Base-by-base conservation (phyloP, 116 monocot genomes). In the Cymodocea nodosa region DNA sequence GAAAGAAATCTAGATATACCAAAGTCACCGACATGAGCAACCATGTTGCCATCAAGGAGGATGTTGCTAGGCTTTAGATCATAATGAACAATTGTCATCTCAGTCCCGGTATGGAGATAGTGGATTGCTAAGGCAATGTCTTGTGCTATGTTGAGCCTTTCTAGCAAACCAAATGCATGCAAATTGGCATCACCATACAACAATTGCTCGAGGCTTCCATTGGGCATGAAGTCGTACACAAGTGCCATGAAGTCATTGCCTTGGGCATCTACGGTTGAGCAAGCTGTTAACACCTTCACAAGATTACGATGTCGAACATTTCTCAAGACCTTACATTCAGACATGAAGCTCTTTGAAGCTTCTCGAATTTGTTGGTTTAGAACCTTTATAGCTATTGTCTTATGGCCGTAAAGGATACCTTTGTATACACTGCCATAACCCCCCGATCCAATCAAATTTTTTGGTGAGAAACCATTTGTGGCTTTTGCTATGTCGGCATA, bases 221-320 rank as follows among this genome's bases (percentile, higher is more conserved):
- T 77, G 2, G 77, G 73, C 68, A 77, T 77, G 64, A 35, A 76
- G 16, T 76, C 60, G 35, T 65, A 63, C 16, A 76, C 55, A 1
- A 76, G 49, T 4, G 76, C 76, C 50, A 57, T 76, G 70, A 76
- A 76, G 4, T 77, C 76, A 40, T 81, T 70, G 1, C 81, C 73
- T 7, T 64, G 7, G 2, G 12, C 12, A 14, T 64, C 64, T 4
- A 12, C 7, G 0, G 50, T 16, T 0, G 64, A 64, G 36, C 64
- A 64, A 3, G 40, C 63, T 2, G 77, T 81, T 23, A 81, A 15
- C 7, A 76, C 56, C 24, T 44, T 64, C 3, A 77, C 12, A n/a
- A 81, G 71, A 69, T 81, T 81, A 13, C 67, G 63, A 52, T 81
- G 81, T 2, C 73, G 44, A 4, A 77, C 48, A 36, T 69, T 81